A percentile compares a stretch with the other conserved stretches of the same genome.
These are phyloP conservation scores for Malus asiatica DNA, from an alignment of 306 rosid genomes.

Conservation along the genomic window DNA sequence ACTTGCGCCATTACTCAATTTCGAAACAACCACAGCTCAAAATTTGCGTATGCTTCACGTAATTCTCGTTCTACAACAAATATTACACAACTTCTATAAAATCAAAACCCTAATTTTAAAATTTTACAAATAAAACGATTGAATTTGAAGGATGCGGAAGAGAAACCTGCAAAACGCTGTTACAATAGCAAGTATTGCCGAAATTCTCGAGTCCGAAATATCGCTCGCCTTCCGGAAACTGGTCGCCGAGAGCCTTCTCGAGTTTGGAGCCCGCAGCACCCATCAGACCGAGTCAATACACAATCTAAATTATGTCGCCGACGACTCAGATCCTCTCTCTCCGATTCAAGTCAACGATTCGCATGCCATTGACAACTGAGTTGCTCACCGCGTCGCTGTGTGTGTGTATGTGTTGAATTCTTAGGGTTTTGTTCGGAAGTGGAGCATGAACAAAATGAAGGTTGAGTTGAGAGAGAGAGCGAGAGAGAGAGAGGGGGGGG, in stretches of 20 bases:
- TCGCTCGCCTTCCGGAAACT: conserved; percentile 98
- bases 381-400: not conserved
- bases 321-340: conserved; percentile 42
- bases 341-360: conserved; percentile 34
- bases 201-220: conserved; percentile 97
- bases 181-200: conserved; percentile 97
- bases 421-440: conserved; percentile 27
- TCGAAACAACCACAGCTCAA: not conserved
- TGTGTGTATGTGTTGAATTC: conserved; percentile 15
- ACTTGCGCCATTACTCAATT: not conserved
- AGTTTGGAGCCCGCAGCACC: conserved; percentile 99
- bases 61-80: not conserved
- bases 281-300: conserved; percentile 44
- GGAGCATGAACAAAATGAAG: conserved; percentile 3
- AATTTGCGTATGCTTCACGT: not conserved
- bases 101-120: conserved; percentile 10
- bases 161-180: conserved; percentile 93
- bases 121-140: not conserved
- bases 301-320: conserved; percentile 13
- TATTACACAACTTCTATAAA: not conserved
- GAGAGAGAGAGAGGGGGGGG: not conserved
- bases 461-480: not conserved
- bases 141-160: not conserved
- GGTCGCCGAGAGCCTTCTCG: conserved; percentile 98
- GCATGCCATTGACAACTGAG: conserved; percentile 9